Evolutionary conservation across 352 stramenopile genomes (phyloP), one percentile per base, ranked within the genome.

Genomic region (Pythium sp.): DNA sequence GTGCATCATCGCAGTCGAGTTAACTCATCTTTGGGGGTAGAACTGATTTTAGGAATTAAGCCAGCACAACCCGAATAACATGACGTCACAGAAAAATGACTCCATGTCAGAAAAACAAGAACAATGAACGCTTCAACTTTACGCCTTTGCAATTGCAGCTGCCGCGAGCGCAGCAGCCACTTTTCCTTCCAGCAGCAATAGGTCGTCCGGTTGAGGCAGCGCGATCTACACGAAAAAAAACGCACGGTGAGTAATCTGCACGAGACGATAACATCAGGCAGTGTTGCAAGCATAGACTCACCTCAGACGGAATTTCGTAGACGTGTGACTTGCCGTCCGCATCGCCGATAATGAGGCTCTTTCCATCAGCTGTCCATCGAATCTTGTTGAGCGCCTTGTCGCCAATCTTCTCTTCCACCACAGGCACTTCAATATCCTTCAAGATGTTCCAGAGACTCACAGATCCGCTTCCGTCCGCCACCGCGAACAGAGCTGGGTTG

Each of bases 401-500:
- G 28, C 77, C 82, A 54, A 93, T 79, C 70, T 92, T 89, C 6
- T 80, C 70, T 38, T 90, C 85, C 12, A 92, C 67, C 14, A 70
- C 78, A 9, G 85, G 79, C 34, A 93, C 84, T 64, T 96, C 90
- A n/a, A 88, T 73, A 70, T 97, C 90, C 58, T 86, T 87, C 67
- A 89, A 67, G 59, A 97, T 87, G 62, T 96, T 95, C 90, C 90
- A 97, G 43, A 97, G 73, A 62, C 84, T 91, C 38, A 93, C 75
- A 6, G 56, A 66, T 9, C 90, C 90, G 24, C 74, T 90, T 12
- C 84, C 87, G 58, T 96, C 89, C 30, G 87, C 88, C 28, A 94
- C 88, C 2, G 86, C 86, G 75, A 97, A 96, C 9, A 97, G 67
- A 18, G 88, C 80, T 5, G 88, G 87, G 54, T 96, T 84, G 15